Evolutionary conservation across 345 rosid genomes (phyloP), one percentile per base, ranked within the genome.

Genomic region (Linum tenue): DNA sequence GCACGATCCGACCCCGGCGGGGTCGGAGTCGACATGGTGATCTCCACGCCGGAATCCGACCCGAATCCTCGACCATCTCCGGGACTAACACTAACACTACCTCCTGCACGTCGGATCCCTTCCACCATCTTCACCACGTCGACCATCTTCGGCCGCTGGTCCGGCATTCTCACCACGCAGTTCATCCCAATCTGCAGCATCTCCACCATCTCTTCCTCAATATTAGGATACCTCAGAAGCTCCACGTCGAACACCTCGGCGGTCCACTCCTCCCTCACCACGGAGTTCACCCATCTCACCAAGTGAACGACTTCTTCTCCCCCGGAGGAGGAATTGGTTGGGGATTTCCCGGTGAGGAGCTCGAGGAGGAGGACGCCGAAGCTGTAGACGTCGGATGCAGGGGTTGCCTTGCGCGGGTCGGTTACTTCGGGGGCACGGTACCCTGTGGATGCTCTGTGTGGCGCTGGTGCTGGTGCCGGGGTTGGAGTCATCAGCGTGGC

Each of bases 151-250:
- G 74, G 74, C 43, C 78, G 69, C 68, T 58, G 60, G 55, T 74
- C 74, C 10, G 78, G 78, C 64, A 66, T 66, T 61, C 78, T 70
- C 53, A 15, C 58, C 40, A 51, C 74, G 66, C 78, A 70, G 17
- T 64, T 67, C 62, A 74, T 40, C 62, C 78, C 78, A 41, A 74
- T 62, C 55, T 74, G 78, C 59, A 74, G 36, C 78, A 70, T 74
- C 42, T 74, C 78, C 16, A 74, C 78, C 78, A 74, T 74, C 63
- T 74, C 78, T 64, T 74, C 78, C 71, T 74, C 78, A 5, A 74
- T 74, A 38, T 74, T 74, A 3, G 78, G 74, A 41, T 70, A 66
- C 67, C 71, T 66, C 37, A 74, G 55, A 17, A 74, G 78, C 15
- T 69, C 78, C 9, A 74, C 57, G 58, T 74, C 78, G 66, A 70